Base-by-base conservation (phyloP, 73 alveolate species). In the Stentor roeselii region DNA sequence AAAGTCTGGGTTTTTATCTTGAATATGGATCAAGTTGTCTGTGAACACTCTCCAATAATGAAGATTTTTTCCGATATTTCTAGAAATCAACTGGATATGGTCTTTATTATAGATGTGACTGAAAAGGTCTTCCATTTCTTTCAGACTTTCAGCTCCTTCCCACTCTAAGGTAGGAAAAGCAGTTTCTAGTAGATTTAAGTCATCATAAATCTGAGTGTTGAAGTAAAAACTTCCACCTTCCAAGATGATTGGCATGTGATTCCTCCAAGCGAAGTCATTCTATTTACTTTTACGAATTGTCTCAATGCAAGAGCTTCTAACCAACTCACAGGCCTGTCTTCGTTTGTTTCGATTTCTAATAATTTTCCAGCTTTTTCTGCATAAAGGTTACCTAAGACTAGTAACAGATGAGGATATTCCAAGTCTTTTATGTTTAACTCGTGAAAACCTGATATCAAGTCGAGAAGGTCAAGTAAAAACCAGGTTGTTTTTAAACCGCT, bases 201-300 rank as follows among this genome's bases (percentile, higher is more conserved):
- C 83, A 42, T 90, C 84, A 59, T 78, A 90, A 31, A 90, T 83
- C 61, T 83, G 82, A 30, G 60, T 86, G 36, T 87, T 84, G 39
- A 90, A 84, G 88, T 82, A 90, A 15, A 58, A 61, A n/a, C 80
- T 36, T 2, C 75, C 60, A 3, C 90, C 1, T 78, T 90, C 96
- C 32, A 90, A 14, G 2, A 90, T 80, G 36, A 90, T 90, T 0
- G 96, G 96, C 83, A 90, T 87, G 58, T 90, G 96, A 39, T 86
- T 67, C 40, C 96, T 36, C 76, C 83, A 90, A 74, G 91, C 75
- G 11, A 74, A 75, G 38, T 60, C 32, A 59, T 87, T 82, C 84
- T 74, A 37, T 3, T 3, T 41, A 39, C 21, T 3, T 32, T 87
- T 87, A 87, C 93, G 6, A 21, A 75, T 0, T 83, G 59, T 42